Evolutionary conservation across 208 protist species (phyloP).

Genomic region (Acanthamoeba castellanii): DNA sequence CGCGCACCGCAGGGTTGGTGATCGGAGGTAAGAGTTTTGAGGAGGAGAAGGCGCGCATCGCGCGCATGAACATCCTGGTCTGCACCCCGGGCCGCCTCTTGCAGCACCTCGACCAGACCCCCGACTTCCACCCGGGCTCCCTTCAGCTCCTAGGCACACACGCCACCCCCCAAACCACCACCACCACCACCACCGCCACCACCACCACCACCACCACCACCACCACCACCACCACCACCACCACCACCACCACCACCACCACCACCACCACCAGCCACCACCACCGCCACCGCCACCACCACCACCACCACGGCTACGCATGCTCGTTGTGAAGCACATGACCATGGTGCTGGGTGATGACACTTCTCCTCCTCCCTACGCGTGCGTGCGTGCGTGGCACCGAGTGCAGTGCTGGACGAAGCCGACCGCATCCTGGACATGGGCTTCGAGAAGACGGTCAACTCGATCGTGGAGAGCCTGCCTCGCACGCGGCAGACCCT

Average conservation of each 20-base stretch:
- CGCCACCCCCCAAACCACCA: too few relatives aligned
- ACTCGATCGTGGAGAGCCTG: slow-evolving; percentile 98
- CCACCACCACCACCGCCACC: not conserved
- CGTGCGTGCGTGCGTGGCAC: too few relatives aligned
- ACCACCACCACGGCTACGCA: too few relatives aligned
- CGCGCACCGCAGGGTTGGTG: slow-evolving; percentile 95
- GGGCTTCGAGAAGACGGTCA: slow-evolving; percentile 97
- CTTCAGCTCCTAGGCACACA: not conserved
- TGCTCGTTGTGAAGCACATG: not conserved
- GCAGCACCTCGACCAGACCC: slow-evolving; percentile 98
- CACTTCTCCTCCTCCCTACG: too few relatives aligned
- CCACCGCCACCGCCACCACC: too few relatives aligned
- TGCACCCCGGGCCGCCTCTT: slow-evolving; percentile 98
- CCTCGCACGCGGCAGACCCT: slow-evolving; percentile 97
- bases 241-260: too few relatives aligned
- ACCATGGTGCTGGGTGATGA: too few relatives aligned
- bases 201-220: too few relatives aligned
- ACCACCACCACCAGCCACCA: too few relatives aligned
- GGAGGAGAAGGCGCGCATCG: slow-evolving; percentile 95
- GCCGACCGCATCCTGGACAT: slow-evolving; percentile 98
- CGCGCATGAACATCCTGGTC: slow-evolving; percentile 98
- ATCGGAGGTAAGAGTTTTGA: slow-evolving; percentile 98
- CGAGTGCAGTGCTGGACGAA: slow-evolving; percentile 96
- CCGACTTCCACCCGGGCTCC: slow-evolving; percentile 57
- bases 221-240: too few relatives aligned